phyloP scores from a whole-genome alignment of 73 alveolate species.

The Uronychia setigera region DNA sequence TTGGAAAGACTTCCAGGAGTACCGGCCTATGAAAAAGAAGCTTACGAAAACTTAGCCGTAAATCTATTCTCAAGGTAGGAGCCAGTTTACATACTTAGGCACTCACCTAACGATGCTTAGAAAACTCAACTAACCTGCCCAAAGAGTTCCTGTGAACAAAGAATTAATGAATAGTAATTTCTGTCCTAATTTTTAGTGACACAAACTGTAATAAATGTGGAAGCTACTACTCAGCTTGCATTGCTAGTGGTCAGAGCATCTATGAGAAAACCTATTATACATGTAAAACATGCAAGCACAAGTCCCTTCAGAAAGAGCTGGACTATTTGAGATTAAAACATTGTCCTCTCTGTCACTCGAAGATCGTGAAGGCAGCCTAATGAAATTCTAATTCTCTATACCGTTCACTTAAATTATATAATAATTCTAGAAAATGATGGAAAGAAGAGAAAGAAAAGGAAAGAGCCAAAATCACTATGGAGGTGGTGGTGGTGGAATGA shows the following conservation, averaged over 20 bases:
- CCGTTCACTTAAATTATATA: not conserved
- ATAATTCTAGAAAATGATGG: not conserved
- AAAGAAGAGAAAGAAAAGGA: not conserved
- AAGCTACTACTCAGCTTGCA: constrained; percentile 96
- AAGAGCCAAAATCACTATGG: not conserved
- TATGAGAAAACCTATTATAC: constrained; percentile 90
- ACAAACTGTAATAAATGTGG: constrained; percentile 98
- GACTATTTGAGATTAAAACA: constrained; percentile 29
- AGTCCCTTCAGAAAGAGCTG: constrained; percentile 94
- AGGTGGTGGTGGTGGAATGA: not conserved
- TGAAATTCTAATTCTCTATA: not conserved
- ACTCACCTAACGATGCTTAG: constrained; percentile 90
- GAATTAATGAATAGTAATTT: constrained; percentile 87
- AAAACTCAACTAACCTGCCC: constrained; percentile 89
- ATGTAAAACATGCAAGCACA: constrained; percentile 98
- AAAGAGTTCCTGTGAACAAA: constrained; percentile 89
- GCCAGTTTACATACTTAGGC: constrained; percentile 26
- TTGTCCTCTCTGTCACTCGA: not conserved
- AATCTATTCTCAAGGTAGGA: constrained; percentile 81
- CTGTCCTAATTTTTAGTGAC: constrained; percentile 47
- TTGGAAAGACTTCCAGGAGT: constrained; percentile 90
- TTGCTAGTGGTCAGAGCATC: constrained; percentile 95
- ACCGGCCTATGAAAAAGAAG: constrained; percentile 87
- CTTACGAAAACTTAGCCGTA: constrained; percentile 95
- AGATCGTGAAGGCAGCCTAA: not conserved